These are phyloP conservation scores for Arachnomyces sp. DNA, from an alignment of 2,329 filamentous ascomycete species.

Conservation along the genomic window DNA sequence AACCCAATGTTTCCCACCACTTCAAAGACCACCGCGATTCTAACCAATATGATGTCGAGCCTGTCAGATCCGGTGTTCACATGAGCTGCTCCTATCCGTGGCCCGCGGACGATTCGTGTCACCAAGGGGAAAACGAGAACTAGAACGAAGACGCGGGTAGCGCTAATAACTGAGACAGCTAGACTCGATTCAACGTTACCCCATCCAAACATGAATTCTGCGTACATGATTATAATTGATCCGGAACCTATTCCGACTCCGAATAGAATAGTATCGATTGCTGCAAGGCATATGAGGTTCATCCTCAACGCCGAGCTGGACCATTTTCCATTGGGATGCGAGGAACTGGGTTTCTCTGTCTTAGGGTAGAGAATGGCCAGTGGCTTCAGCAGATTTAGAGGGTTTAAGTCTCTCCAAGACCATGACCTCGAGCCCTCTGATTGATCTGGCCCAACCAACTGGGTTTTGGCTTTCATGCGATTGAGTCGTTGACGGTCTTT, in stretches of 20 bases:
- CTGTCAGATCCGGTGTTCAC: conserved; percentile 63
- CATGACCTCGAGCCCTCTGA: conserved; percentile 24
- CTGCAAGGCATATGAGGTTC: conserved; percentile 75
- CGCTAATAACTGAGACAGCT: conserved; percentile 74
- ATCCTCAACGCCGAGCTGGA: conserved; percentile 56
- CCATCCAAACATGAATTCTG: conserved; percentile 74
- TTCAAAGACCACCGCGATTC: conserved; percentile 68
- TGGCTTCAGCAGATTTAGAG: conserved; percentile 64
- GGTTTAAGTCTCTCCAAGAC: conserved; percentile 30
- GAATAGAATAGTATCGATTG: conserved; percentile 74
- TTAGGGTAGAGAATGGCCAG: conserved; percentile 71
- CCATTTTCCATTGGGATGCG: conserved; percentile 45
- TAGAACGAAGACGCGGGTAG: conserved; percentile 66
- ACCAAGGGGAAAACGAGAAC: conserved; percentile 67
- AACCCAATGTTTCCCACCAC: conserved; percentile 70
- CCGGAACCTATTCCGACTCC: conserved; percentile 73
- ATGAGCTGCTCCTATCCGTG: conserved; percentile 23
- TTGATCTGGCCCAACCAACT: conserved; percentile 29
- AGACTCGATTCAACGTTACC: conserved; percentile 68
- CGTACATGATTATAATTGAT: conserved; percentile 78
- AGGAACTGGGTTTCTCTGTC: conserved; percentile 19
- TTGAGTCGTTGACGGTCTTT: conserved; percentile 63
- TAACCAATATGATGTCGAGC: conserved; percentile 71
- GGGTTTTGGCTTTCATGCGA: conserved; percentile 63
- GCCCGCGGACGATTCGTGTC: conserved; percentile 63